phyloP scores from a whole-genome alignment of 2,329 filamentous ascomycete species.

The Botrytis elliptica region DNA sequence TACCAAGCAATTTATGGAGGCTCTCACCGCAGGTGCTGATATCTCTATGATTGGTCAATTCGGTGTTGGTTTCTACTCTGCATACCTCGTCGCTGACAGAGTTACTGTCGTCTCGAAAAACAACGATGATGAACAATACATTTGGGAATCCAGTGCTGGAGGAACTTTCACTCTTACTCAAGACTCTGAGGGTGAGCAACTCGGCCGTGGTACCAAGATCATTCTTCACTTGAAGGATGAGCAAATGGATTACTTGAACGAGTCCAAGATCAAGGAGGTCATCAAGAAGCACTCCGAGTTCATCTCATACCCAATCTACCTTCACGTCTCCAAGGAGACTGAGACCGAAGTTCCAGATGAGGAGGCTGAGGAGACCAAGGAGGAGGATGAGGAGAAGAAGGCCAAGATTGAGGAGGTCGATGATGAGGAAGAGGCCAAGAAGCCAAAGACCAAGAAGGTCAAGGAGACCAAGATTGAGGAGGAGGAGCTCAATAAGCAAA shows the following conservation, averaged over 20 bases:
- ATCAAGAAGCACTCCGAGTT: conserved; percentile 99
- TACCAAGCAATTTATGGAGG: conserved; percentile 99
- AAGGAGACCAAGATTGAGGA: conserved; percentile 99
- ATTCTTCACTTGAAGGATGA: conserved; percentile 99
- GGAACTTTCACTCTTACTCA: conserved; percentile 92
- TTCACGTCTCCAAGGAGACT: conserved; percentile 98
- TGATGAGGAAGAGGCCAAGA: conserved; percentile 24
- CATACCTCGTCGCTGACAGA: conserved; percentile 97
- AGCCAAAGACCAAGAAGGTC: conserved; percentile 86
- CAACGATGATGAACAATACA: conserved; percentile 99
- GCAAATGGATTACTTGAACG: conserved; percentile 97
- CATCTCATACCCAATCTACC: conserved; percentile 99
- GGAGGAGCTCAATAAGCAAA: conserved; percentile 99
- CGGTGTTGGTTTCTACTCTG: conserved; percentile 99
- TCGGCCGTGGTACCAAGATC: conserved; percentile 96
- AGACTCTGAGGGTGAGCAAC: conserved; percentile 85
- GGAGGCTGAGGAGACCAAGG: conserved; percentile 22
- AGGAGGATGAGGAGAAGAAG: conserved; percentile 46
- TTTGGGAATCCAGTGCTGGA: conserved; percentile 97
- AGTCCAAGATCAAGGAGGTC: conserved; percentile 99
- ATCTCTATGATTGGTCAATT: conserved; percentile 99
- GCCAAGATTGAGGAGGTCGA: conserved; percentile 27
- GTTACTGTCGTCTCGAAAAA: conserved; percentile 96
- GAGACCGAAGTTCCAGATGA: conserved; percentile 81
- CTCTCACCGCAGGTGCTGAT: conserved; percentile 94